Evolutionary conservation across 352 stramenopile species (phyloP).

Genomic region (Globisporangium orthogonon): DNA sequence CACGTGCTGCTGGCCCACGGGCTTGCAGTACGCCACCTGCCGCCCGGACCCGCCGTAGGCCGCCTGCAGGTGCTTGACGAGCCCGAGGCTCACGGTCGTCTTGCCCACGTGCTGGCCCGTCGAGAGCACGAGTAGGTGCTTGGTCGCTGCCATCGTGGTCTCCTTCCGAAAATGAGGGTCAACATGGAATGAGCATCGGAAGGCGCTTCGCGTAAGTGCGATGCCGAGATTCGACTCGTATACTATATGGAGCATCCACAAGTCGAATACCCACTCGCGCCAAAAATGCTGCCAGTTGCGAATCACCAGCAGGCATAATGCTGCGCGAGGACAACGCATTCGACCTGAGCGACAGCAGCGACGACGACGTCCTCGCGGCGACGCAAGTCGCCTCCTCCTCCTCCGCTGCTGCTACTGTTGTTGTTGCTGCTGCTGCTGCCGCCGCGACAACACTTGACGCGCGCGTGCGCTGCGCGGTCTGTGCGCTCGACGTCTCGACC

Average conservation of each 20-base stretch:
- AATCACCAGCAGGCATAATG: slow-evolving; percentile 1
- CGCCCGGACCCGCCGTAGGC: slow-evolving; percentile 67
- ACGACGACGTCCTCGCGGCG: slow-evolving; percentile 16
- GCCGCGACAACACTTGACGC: slow-evolving; percentile 4
- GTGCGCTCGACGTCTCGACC: slow-evolving; percentile 46
- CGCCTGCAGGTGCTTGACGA: slow-evolving; percentile 92
- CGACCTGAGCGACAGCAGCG: slow-evolving; percentile 3
- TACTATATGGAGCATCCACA: not conserved
- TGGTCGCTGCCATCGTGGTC: slow-evolving; percentile 17
- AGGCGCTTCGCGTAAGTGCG: not conserved
- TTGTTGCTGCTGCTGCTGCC: too few relatives aligned
- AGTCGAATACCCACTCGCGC: not conserved
- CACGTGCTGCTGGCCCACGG: slow-evolving; percentile 93
- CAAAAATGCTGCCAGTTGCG: not conserved
- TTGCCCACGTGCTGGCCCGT: slow-evolving; percentile 98
- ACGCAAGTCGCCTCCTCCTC: slow-evolving; percentile 18
- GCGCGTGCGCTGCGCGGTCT: slow-evolving; percentile 44
- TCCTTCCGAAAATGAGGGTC: too few relatives aligned
- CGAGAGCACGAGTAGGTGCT: slow-evolving; percentile 80
- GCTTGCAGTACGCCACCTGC: slow-evolving; percentile 92
- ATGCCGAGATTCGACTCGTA: not conserved
- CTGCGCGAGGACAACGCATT: slow-evolving; percentile 1
- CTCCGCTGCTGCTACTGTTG: too few relatives aligned
- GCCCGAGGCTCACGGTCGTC: slow-evolving; percentile 92
- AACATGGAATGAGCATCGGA: not conserved